Evolutionary conservation across 2,329 filamentous ascomycete genomes (phyloP).

Genomic region (Paecilomyces niveus): DNA sequence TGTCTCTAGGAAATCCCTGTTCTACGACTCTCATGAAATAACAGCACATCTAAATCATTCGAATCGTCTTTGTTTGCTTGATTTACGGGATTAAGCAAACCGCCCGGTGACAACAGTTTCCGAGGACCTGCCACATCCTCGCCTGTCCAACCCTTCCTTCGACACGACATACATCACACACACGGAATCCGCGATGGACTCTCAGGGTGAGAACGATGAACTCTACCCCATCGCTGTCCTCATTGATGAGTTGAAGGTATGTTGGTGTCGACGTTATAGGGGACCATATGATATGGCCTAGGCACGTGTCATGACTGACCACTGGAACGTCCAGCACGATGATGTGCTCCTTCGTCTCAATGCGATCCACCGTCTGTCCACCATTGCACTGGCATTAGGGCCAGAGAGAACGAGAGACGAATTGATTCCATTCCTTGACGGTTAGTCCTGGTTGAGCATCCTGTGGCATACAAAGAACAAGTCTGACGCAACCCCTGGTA

Average conservation of each 20-base stretch:
- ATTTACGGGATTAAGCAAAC: slow-evolving; percentile 16
- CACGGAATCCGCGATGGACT: slow-evolving; percentile 66
- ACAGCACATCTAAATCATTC: slow-evolving; percentile 10
- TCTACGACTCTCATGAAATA: slow-evolving; percentile 11
- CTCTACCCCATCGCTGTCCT: slow-evolving; percentile 99
- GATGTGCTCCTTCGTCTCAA: slow-evolving; percentile 97
- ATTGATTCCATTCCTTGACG: slow-evolving; percentile 97
- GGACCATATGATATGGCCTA: slow-evolving; percentile 5
- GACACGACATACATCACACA: slow-evolving; percentile 15
- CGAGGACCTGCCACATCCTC: slow-evolving; percentile 21
- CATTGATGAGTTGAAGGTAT: slow-evolving; percentile 98
- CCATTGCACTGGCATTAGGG: slow-evolving; percentile 92
- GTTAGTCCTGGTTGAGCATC: slow-evolving; percentile 50
- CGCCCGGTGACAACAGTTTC: slow-evolving; percentile 23
- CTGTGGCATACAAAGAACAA: slow-evolving; percentile 7
- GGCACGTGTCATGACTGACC: slow-evolving; percentile 15
- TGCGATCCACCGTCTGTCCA: slow-evolving; percentile 95
- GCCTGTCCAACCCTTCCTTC: slow-evolving; percentile 16
- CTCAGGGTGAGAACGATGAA: slow-evolving; percentile 88
- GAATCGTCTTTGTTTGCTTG: slow-evolving; percentile 18
- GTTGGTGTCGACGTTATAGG: slow-evolving; percentile 13
- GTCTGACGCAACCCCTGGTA: slow-evolving; percentile 35
- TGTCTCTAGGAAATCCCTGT: slow-evolving; percentile 9
- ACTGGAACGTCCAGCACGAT: slow-evolving; percentile 63
- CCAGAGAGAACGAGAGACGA: slow-evolving; percentile 96